Conservation (phyloP, 139 green algal species). For the Nannochloris sp. region DNA sequence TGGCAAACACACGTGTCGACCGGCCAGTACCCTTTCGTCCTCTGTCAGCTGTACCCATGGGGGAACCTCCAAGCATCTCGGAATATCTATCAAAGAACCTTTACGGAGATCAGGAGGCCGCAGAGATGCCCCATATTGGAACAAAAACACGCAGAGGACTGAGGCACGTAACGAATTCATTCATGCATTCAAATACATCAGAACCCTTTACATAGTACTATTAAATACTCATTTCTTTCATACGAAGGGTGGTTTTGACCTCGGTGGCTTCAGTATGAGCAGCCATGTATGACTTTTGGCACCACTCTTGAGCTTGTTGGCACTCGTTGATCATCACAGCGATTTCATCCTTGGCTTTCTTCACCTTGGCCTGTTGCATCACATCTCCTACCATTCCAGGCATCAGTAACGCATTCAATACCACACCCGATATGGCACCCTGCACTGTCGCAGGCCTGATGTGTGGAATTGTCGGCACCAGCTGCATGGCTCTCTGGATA, state of each 20-base stretch:
- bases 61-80: not conserved
- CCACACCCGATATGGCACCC: conserved; percentile 4
- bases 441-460: conserved; percentile 3
- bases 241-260: not conserved
- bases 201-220: no score
- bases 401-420: conserved; percentile 5
- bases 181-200: no score
- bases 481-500: not conserved
- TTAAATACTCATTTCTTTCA: not conserved
- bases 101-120: no score
- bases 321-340: not conserved
- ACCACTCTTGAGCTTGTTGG: conserved; percentile 2
- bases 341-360: not conserved
- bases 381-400: conserved; percentile 6
- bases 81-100: no score
- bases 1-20: not conserved
- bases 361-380: conserved; percentile 10
- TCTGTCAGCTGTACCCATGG: not conserved
- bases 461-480: conserved; percentile 1
- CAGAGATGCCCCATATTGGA: no score
- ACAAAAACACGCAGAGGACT: no score
- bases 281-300: not conserved
- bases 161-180: no score
- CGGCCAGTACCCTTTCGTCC: not conserved
- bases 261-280: conserved; percentile 3